Base-by-base conservation (phyloP, 1,284 basidiomycete species). In the Hortiboletus rubellus region DNA sequence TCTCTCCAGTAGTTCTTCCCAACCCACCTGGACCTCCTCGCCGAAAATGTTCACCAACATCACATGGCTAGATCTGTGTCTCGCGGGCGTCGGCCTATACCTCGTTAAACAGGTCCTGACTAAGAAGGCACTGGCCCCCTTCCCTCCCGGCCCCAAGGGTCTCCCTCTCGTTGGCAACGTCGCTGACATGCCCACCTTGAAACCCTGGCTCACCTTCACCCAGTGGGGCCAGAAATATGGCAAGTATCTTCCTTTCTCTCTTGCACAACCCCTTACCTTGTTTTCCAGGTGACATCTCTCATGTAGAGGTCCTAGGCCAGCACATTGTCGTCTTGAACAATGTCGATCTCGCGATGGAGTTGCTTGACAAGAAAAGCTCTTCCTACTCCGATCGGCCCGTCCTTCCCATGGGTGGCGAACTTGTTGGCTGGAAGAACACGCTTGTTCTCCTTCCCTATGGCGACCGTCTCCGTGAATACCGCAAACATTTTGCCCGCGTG, bases 361-460 rank as follows among this genome's bases (percentile, higher is more conserved):
- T 90, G 70, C 77, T 90, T 46, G 85, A 89, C 67, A 86, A 84
- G 72, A 84, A 85, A 64, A 83, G 83, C 55, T 73, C 80, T n/a
- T 81, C 82, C 51, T 89, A 88, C 69, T 88, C 87, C 7, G 84
- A 86, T 62, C 80, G 87, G n/a, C 86, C 87, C 1, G 71, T 63
- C 12, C 66, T 80, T 30, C 78, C 78, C 24, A 82, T 83, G 83
- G 82, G 79, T 42, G 83, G 83, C 50, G 84, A 89, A 66, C 77
- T 88, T 15, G 77, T 85, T 30, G 86, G 86, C 43, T 89, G 86
- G 86, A 83, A 83, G 60, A 76, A 85, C 57, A 81, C 82, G 0
- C 75, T 87, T 33, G 84, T 79, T 17, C 78, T 89, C 53, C 72
- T 82, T 46, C 83, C 79, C 30, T 87, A 87, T 64, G 83, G 83